These are phyloP conservation scores for Phytopythium cucurbitacearum DNA, from an alignment of 352 stramenopile species.

Conservation along the genomic window DNA sequence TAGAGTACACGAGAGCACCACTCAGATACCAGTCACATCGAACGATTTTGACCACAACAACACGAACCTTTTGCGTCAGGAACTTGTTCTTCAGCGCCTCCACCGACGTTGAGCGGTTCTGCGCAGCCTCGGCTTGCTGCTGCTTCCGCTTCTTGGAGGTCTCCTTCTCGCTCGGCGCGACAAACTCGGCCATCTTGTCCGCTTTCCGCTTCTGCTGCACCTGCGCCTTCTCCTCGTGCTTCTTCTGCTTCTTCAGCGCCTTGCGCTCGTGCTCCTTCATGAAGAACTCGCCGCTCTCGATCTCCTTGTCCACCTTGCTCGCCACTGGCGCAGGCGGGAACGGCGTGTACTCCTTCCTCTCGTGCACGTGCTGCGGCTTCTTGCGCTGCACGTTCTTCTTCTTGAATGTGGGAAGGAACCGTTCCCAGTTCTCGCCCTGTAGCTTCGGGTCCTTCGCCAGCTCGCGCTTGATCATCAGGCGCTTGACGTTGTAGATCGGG, in stretches of 20 bases:
- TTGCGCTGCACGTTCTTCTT: constrained; percentile 99
- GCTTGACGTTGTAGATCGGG: constrained; percentile 99
- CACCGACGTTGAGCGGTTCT: constrained; percentile 50
- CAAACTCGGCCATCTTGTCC: constrained; percentile 70
- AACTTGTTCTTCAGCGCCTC: constrained; percentile 82
- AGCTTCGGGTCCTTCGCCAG: constrained; percentile 98
- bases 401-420: constrained; percentile 98
- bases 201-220: constrained; percentile 63
- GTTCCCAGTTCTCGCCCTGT: constrained; percentile 96
- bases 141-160: constrained; percentile 75
- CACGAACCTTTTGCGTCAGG: constrained; percentile 60
- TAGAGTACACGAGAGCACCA: constrained; percentile 5
- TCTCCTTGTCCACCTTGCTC: constrained; percentile 98
- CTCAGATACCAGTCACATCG: background rate
- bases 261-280: constrained; percentile 95
- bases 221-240: constrained; percentile 61
- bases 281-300: constrained; percentile 99
- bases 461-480: constrained; percentile 99
- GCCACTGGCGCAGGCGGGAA: constrained; percentile 95
- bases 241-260: constrained; percentile 88
- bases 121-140: constrained; percentile 45
- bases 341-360: constrained; percentile 97
- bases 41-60: background rate
- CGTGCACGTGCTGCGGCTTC: constrained; percentile 86
- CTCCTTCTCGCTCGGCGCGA: constrained; percentile 77